A percentile compares a stretch with the other conserved stretches of the same genome.
These are phyloP conservation scores for Macrotyloma uniflorum DNA, from an alignment of 306 rosid genomes.

Conservation along the genomic window DNA sequence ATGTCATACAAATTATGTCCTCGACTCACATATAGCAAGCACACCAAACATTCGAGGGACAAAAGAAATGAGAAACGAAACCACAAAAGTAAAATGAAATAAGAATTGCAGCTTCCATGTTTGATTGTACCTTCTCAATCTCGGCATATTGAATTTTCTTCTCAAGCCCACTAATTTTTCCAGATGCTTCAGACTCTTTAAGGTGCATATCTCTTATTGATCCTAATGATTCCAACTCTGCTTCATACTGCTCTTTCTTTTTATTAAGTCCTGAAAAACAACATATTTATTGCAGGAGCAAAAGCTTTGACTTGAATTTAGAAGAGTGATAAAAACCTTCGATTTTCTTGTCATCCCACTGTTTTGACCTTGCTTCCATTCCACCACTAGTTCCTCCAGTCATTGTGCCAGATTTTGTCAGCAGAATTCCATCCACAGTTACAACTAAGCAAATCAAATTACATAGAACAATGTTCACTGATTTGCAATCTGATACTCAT, in stretches of 20 bases:
- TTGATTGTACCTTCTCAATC: slow-evolving; percentile 78
- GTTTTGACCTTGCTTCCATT: slow-evolving; percentile 98
- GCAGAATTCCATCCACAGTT: slow-evolving; percentile 93
- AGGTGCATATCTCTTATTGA: slow-evolving; percentile 97
- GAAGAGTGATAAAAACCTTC: slow-evolving; percentile 62
- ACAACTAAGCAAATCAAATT: slow-evolving; percentile 73
- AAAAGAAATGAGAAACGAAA: slow-evolving; percentile 12
- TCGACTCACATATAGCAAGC: slow-evolving; percentile 18
- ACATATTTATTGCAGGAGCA: slow-evolving; percentile 37
- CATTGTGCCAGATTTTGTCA: slow-evolving; percentile 98
- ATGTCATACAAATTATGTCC: slow-evolving; percentile 6
- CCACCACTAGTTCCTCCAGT: slow-evolving; percentile 99
- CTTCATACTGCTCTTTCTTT: slow-evolving; percentile 79
- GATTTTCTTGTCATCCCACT: slow-evolving; percentile 97
- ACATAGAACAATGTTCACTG: slow-evolving; percentile 26
- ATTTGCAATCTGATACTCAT: slow-evolving; percentile 17
- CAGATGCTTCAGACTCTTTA: slow-evolving; percentile 92
- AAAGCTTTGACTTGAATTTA: slow-evolving; percentile 13
- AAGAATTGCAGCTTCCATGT: neutral
- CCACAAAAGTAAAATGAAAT: slow-evolving; percentile 10
- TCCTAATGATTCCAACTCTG: slow-evolving; percentile 87
- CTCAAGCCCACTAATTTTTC: slow-evolving; percentile 91
- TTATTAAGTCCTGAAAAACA: slow-evolving; percentile 66
- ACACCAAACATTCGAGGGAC: slow-evolving; percentile 14
- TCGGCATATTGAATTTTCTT: slow-evolving; percentile 96